These are phyloP conservation scores for Calocybe gambosa DNA, from an alignment of 1,284 basidiomycete species.

Conservation along the genomic window DNA sequence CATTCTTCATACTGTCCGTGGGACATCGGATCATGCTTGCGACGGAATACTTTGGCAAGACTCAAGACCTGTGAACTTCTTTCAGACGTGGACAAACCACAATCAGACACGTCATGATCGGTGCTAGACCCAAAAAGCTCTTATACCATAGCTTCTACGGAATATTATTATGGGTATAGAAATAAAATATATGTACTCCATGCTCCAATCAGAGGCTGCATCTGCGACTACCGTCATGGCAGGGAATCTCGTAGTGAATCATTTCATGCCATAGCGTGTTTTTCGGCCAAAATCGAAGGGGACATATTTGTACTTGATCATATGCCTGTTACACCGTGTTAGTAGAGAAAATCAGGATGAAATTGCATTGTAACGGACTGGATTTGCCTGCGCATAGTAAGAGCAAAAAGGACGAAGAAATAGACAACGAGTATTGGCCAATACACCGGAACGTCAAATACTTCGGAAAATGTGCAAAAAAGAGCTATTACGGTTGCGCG, in stretches of 20 bases:
- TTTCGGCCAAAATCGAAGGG: conserved; percentile 92
- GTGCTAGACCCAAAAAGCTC: not conserved
- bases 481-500: conserved; percentile 82
- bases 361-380: conserved; percentile 55
- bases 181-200: conserved; percentile 14
- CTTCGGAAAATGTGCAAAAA: conserved; percentile 71
- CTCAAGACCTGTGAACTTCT: not conserved
- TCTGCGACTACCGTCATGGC: not conserved
- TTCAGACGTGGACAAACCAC: no score
- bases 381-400: conserved; percentile 92
- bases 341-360: conserved; percentile 2
- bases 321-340: conserved; percentile 59
- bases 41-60: no score
- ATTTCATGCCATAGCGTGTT: conserved; percentile 50
- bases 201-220: not conserved
- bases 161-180: conserved; percentile 20
- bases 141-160: conserved; percentile 7
- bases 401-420: conserved; percentile 81
- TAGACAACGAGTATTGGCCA: conserved; percentile 97
- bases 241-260: not conserved
- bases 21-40: not conserved
- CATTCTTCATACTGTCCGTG: no score
- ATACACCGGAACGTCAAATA: conserved; percentile 95
- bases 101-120: not conserved
- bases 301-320: conserved; percentile 97